phyloP scores from a whole-genome alignment of 306 rosid species.

The Myrica gale region DNA sequence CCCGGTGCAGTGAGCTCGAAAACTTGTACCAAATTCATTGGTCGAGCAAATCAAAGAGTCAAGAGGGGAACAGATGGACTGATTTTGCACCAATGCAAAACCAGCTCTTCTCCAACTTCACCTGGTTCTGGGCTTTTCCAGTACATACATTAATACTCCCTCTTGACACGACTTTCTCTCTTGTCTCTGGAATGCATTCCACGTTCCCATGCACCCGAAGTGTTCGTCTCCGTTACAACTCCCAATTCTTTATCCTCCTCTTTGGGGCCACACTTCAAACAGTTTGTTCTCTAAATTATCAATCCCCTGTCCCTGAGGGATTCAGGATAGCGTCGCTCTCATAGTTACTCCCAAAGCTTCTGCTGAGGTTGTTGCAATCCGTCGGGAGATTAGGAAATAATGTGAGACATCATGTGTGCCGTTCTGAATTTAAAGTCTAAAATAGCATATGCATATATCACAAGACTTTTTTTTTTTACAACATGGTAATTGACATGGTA shows the following conservation, averaged over 20 bases:
- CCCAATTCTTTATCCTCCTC: slow-evolving; percentile 12
- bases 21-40: slow-evolving; percentile 26
- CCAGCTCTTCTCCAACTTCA: slow-evolving; percentile 6
- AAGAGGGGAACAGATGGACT: neutral
- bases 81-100: slow-evolving; percentile 18
- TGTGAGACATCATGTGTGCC: too few species aligned
- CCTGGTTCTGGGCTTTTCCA: slow-evolving; percentile 28
- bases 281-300: too few species aligned
- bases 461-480: too few species aligned
- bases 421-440: too few species aligned
- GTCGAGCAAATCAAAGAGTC: neutral
- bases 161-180: slow-evolving; percentile 35
- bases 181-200: slow-evolving; percentile 63
- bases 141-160: slow-evolving; percentile 19
- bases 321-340: too few species aligned
- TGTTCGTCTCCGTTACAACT: slow-evolving; percentile 9
- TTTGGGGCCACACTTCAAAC: neutral
- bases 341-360: too few species aligned
- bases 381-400: too few species aligned
- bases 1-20: slow-evolving; percentile 11
- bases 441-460: too few species aligned
- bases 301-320: too few species aligned
- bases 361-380: too few species aligned
- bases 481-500: too few species aligned
- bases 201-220: slow-evolving; percentile 59